phyloP scores from a whole-genome alignment of 2,329 filamentous ascomycete genomes.

The Blumeria graminis region DNA sequence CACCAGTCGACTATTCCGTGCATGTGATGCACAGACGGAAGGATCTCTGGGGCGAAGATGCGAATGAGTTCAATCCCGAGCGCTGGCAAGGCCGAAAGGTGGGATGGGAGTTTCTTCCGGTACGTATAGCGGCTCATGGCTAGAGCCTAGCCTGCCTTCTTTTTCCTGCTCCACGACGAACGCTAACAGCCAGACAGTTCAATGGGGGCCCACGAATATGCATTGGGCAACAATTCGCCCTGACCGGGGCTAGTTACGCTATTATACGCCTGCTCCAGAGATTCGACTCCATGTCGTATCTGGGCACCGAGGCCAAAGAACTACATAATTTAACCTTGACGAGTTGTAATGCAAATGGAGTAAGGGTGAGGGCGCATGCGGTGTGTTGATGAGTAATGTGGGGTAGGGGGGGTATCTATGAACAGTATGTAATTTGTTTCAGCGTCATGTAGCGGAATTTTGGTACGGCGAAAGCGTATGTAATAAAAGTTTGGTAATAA shows the following conservation, averaged over 20 bases:
- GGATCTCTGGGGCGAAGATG: conserved; percentile 17
- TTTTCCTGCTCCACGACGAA: background rate
- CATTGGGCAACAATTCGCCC: conserved; percentile 17
- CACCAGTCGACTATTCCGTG: conserved; percentile 12
- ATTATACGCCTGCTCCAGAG: conserved; percentile 16
- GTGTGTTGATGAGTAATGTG: background rate
- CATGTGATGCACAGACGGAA: conserved; percentile 16
- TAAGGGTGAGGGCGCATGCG: conserved; percentile 15
- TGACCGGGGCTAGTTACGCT: conserved; percentile 16
- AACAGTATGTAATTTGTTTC: no score
- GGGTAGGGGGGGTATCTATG: no score
- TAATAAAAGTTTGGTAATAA: no score
- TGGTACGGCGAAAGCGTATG: no score
- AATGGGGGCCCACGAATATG: conserved; percentile 18
- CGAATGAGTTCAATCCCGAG: conserved; percentile 17
- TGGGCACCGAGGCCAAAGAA: conserved; percentile 13
- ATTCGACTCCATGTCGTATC: conserved; percentile 14
- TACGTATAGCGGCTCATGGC: conserved; percentile 5
- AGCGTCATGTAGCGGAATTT: no score
- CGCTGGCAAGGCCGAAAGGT: conserved; percentile 18
- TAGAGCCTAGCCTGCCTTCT: background rate
- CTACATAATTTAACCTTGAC: conserved; percentile 11
- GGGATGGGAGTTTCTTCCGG: conserved; percentile 20
- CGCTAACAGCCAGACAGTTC: conserved; percentile 8
- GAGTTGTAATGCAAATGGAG: conserved; percentile 14